Percentiles rank a stretch among this genome's conserved stretches.
phyloP scores from a whole-genome alignment of 768 basidiomycete genomes.

The Tylopilus sp. region DNA sequence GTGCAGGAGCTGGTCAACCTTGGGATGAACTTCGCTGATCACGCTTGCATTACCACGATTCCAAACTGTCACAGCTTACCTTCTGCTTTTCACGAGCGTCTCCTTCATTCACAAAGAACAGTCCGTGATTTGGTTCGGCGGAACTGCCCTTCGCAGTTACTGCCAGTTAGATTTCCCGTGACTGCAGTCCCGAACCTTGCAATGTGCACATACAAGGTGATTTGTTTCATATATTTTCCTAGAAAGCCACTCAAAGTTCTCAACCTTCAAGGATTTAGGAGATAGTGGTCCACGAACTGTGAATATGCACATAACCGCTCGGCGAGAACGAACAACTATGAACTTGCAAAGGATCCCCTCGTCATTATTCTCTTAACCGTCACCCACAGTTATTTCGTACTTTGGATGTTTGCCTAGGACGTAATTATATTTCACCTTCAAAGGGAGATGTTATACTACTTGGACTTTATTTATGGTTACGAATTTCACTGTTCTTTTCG shows the following conservation, averaged over 20 bases:
- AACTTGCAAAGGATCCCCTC: background rate
- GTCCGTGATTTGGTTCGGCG: conserved; percentile 13
- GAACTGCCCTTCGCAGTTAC: conserved; percentile 1
- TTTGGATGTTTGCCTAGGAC: background rate
- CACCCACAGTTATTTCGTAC: background rate
- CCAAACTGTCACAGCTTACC: conserved; percentile 3
- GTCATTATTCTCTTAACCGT: background rate
- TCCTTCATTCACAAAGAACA: conserved; percentile 8
- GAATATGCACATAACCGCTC: background rate
- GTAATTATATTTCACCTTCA: background rate
- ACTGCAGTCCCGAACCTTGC: background rate
- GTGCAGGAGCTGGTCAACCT: conserved; percentile 2
- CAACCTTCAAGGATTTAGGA: background rate
- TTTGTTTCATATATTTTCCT: background rate
- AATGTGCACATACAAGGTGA: conserved; percentile 3
- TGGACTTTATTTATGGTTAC: background rate
- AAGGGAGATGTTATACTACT: background rate
- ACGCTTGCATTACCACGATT: conserved; percentile 21
- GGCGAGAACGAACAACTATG: background rate
- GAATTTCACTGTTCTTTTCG: too few relatives aligned
- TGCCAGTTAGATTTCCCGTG: conserved; percentile 9
- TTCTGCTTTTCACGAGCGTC: conserved; percentile 8
- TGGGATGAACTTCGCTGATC: conserved; percentile 17
- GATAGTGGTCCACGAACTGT: background rate
- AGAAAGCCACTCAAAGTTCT: background rate